phyloP scores from a whole-genome alignment of 441 rosid genomes.

The Syzygium syzygioides region DNA sequence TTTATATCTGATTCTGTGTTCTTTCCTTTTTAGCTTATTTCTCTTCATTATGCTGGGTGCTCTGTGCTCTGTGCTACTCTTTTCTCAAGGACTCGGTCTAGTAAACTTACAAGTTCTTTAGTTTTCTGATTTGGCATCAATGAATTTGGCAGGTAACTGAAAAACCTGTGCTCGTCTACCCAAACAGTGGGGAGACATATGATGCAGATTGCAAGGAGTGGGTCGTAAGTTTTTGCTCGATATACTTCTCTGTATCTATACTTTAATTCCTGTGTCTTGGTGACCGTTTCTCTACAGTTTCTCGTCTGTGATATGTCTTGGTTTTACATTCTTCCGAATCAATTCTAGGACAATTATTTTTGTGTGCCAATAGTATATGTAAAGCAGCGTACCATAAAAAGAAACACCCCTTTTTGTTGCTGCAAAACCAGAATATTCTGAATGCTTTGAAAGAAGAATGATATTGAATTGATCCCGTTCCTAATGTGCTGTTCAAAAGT shows the following conservation, averaged over 20 bases:
- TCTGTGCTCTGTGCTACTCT: not conserved
- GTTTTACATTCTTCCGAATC: not conserved
- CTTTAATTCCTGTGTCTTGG: not conserved
- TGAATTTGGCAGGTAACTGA: slow-evolving; percentile 45
- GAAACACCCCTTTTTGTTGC: not conserved
- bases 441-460: not conserved
- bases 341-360: not conserved
- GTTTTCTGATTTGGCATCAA: not conserved
- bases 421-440: not conserved
- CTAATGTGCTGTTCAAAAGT: not conserved
- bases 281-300: not conserved
- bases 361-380: not conserved
- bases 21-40: not conserved
- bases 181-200: slow-evolving; percentile 83
- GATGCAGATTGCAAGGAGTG: slow-evolving; percentile 54
- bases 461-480: not conserved
- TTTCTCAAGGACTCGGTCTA: not conserved
- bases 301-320: not conserved
- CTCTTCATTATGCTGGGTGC: not conserved
- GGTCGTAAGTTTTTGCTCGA: slow-evolving; percentile 51
- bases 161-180: slow-evolving; percentile 69
- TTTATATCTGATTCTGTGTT: not conserved
- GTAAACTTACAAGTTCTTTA: not conserved
- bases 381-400: not conserved
- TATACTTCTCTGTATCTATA: not conserved